Conservation (phyloP, 1,139 yeast species). For the Yueomyces sp. region DNA sequence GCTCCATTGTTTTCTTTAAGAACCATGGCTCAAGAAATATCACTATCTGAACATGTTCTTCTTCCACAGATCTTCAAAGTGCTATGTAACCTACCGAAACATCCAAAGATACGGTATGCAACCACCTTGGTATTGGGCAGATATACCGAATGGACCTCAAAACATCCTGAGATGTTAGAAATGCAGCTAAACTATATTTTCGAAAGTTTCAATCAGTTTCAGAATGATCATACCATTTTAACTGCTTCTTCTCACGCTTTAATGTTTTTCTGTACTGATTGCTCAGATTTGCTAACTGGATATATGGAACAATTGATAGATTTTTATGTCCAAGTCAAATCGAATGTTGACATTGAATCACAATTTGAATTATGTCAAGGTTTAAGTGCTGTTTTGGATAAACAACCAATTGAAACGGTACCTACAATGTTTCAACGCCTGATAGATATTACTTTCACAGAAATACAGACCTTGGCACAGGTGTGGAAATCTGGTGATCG, state of each 20-base stretch:
- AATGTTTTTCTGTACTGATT: conserved; percentile 91
- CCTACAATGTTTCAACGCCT: conserved; percentile 42
- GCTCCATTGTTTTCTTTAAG: conserved; percentile 85
- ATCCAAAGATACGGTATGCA: conserved; percentile 79
- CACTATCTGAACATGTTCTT: conserved; percentile 49
- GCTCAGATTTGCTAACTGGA: conserved; percentile 52
- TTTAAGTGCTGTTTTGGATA: conserved; percentile 66
- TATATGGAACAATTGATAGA: conserved; percentile 67
- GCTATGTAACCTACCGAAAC: conserved; percentile 69
- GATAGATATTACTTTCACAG: conserved; percentile 51
- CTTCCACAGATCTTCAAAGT: conserved; percentile 48
- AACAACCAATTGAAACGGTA: conserved; percentile 36
- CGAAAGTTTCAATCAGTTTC: conserved; percentile 45
- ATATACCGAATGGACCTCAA: conserved; percentile 89
- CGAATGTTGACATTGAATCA: conserved; percentile 51
- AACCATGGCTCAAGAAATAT: conserved; percentile 89
- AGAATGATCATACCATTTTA: conserved; percentile 37
- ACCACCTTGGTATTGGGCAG: conserved; percentile 88
- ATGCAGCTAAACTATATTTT: conserved; percentile 77
- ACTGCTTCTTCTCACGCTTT: conserved; percentile 89
- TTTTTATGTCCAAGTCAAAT: conserved; percentile 55
- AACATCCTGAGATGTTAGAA: conserved; percentile 72
- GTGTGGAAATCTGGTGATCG: conserved; percentile 19
- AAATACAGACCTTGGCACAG: conserved; percentile 26
- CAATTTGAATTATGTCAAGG: conserved; percentile 81